phyloP scores from a whole-genome alignment of 2,329 filamentous ascomycete genomes.

The Epicoccum nigrum region DNA sequence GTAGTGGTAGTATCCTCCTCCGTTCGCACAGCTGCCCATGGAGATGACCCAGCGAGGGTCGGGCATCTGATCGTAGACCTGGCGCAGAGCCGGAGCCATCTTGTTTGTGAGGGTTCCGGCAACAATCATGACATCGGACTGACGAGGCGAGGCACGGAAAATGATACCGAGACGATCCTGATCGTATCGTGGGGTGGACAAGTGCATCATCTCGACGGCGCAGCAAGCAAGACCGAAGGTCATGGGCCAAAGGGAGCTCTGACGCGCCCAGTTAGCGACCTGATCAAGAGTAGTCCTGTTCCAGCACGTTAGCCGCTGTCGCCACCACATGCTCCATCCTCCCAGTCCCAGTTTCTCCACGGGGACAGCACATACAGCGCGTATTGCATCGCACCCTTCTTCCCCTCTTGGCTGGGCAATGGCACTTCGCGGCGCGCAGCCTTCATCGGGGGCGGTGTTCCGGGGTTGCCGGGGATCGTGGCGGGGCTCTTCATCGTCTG shows the following conservation, averaged over 20 bases:
- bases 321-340: not conserved
- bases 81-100: constrained; percentile 88
- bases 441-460: constrained; percentile 59
- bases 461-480: constrained; percentile 61
- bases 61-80: constrained; percentile 96
- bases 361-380: constrained; percentile 69
- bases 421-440: constrained; percentile 71
- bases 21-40: constrained; percentile 86
- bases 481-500: constrained; percentile 61
- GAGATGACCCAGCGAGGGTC: constrained; percentile 86
- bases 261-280: constrained; percentile 84
- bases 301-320: constrained; percentile 22
- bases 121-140: constrained; percentile 94
- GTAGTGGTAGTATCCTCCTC: constrained; percentile 87
- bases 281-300: constrained; percentile 78
- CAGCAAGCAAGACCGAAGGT: constrained; percentile 91
- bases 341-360: not conserved
- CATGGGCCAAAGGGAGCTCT: constrained; percentile 90
- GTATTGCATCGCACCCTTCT: constrained; percentile 83
- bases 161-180: constrained; percentile 90
- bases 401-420: constrained; percentile 77
- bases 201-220: constrained; percentile 93
- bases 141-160: constrained; percentile 86
- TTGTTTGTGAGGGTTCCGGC: constrained; percentile 94
- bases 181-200: constrained; percentile 89